Evolutionary conservation across 257 asterid genomes (phyloP).

Genomic region (Lithospermum erythrorhizon): DNA sequence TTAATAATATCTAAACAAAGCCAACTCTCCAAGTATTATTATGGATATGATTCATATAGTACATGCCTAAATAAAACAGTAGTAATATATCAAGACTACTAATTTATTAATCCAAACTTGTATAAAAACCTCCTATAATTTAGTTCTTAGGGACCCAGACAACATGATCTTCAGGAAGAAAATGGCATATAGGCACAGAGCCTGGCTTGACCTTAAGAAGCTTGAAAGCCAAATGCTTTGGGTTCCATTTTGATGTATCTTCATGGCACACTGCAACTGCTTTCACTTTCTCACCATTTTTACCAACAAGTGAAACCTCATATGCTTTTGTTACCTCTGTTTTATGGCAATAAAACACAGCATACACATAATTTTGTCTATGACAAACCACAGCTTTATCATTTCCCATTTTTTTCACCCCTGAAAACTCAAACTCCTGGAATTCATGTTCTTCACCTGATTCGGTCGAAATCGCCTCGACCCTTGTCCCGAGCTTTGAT

Average conservation of each 20-base stretch:
- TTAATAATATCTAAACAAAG: too few relatives aligned
- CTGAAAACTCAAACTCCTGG: conserved; percentile 24
- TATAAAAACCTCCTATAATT: too few relatives aligned
- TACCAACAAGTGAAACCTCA: conserved; percentile 37
- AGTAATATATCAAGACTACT: too few relatives aligned
- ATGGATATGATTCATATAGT: too few relatives aligned
- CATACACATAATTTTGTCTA: conserved; percentile 42
- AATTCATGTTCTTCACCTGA: conserved; percentile 16
- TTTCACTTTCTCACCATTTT: conserved; percentile 36
- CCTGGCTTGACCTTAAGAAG: conserved; percentile 78
- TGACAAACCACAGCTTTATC: conserved; percentile 58
- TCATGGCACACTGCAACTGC: conserved; percentile 66
- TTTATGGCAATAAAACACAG: conserved; percentile 71
- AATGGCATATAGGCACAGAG: conserved; percentile 61
- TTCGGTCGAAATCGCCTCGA: conserved; percentile 40
- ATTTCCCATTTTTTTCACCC: conserved; percentile 25
- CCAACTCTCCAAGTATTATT: too few relatives aligned
- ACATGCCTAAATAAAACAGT: too few relatives aligned
- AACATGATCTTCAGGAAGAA: conserved; percentile 63
- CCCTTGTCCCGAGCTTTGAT: conserved; percentile 38
- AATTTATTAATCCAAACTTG: too few relatives aligned
- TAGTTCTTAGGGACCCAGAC: conserved; percentile 37
- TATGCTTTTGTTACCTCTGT: conserved; percentile 32
- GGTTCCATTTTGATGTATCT: conserved; percentile 74
- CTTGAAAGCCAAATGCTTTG: conserved; percentile 71